Evolutionary conservation across 352 stramenopile genomes (phyloP).

Genomic region (Phytophthora constricta): DNA sequence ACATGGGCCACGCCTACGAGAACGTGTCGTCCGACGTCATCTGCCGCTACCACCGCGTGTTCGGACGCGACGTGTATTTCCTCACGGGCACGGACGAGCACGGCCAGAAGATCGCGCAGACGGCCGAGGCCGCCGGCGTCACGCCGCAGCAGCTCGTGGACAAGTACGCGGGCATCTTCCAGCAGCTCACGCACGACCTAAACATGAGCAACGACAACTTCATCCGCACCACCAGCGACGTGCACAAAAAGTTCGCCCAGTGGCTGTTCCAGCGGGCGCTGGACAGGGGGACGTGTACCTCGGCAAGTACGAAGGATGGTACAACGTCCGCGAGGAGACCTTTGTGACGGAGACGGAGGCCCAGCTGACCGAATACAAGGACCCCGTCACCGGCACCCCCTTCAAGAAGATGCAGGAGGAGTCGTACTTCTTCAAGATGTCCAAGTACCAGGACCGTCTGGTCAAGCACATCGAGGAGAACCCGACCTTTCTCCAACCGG

Average conservation of each 20-base stretch:
- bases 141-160: slow-evolving; percentile 96
- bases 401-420: slow-evolving; percentile 98
- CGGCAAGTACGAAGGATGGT: slow-evolving; percentile 98
- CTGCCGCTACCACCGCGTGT: slow-evolving; percentile 93
- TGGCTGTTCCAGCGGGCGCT: slow-evolving; percentile 94
- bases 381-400: slow-evolving; percentile 91
- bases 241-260: slow-evolving; percentile 95
- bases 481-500: slow-evolving; percentile 96
- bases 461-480: slow-evolving; percentile 95
- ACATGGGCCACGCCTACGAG: slow-evolving; percentile 99
- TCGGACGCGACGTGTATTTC: slow-evolving; percentile 87
- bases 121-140: slow-evolving; percentile 91
- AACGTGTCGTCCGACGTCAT: slow-evolving; percentile 97
- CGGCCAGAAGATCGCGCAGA: slow-evolving; percentile 99
- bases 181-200: slow-evolving; percentile 86
- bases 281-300: slow-evolving; percentile 97
- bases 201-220: slow-evolving; percentile 93
- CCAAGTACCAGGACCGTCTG: slow-evolving; percentile 96
- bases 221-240: slow-evolving; percentile 95
- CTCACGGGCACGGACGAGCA: slow-evolving; percentile 97
- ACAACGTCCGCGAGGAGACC: slow-evolving; percentile 98
- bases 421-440: slow-evolving; percentile 99
- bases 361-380: slow-evolving; percentile 95
- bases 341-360: slow-evolving; percentile 99
- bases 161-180: slow-evolving; percentile 91